A percentile compares a stretch with the other conserved stretches of the same genome.
Conservation (phyloP, 129 eudicot species). For the Flaveria brownii region DNA sequence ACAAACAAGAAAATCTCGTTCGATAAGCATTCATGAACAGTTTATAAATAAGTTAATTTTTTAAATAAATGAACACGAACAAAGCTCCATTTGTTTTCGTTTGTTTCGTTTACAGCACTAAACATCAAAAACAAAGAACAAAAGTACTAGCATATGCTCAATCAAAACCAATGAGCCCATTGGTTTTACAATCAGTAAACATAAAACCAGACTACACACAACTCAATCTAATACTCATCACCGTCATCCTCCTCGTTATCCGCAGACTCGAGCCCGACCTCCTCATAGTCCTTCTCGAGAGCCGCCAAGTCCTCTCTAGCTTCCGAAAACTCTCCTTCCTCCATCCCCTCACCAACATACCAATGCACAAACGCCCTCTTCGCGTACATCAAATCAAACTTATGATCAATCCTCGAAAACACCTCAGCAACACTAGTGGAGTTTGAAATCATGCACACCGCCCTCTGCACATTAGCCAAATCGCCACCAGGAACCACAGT, state of each 20-base stretch:
- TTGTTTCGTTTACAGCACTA: no score
- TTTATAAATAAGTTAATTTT: no score
- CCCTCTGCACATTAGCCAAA: slow-evolving; percentile 77
- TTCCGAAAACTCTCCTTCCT: slow-evolving; percentile 80
- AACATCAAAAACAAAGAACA: not conserved
- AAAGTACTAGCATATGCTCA: not conserved
- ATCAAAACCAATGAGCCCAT: slow-evolving; percentile 59
- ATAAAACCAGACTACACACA: not conserved
- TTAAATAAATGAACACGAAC: no score
- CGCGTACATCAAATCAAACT: slow-evolving; percentile 75
- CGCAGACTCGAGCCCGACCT: slow-evolving; percentile 70
- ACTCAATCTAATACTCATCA: slow-evolving; percentile 56
- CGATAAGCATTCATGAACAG: no score
- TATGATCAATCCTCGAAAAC: slow-evolving; percentile 76
- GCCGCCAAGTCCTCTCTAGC: slow-evolving; percentile 86
- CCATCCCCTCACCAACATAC: slow-evolving; percentile 90
- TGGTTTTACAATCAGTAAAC: slow-evolving; percentile 27
- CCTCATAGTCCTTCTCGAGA: slow-evolving; percentile 79
- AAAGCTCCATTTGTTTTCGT: no score
- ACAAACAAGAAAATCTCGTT: no score
- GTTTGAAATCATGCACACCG: slow-evolving; percentile 75
- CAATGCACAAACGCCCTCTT: slow-evolving; percentile 80
- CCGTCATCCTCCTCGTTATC: slow-evolving; percentile 65
- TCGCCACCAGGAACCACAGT: slow-evolving; percentile 86
- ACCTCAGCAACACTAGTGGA: slow-evolving; percentile 92